phyloP scores from a whole-genome alignment of 176 grass and related monocot genomes.

The Zoysia japonica region DNA sequence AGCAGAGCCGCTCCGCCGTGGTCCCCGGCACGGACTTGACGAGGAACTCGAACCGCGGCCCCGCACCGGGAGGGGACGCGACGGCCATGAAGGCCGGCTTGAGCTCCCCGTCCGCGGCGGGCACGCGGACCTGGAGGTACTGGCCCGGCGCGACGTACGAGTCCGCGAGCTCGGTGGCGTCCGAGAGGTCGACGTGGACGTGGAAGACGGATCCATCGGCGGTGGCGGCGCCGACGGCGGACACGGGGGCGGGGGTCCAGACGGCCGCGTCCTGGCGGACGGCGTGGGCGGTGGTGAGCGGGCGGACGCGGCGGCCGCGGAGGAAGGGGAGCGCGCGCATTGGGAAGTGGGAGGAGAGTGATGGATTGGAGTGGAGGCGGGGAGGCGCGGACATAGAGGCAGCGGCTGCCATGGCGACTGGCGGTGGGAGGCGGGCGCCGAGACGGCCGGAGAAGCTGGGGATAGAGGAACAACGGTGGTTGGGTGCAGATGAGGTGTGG shows the following conservation, averaged over 20 bases:
- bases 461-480: not conserved
- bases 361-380: not conserved
- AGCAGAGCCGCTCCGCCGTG: conserved; percentile 60
- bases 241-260: conserved; percentile 58
- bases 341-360: conserved; percentile 11
- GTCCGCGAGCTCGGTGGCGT: conserved; percentile 45
- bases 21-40: conserved; percentile 73
- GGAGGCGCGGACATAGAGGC: conserved; percentile 31
- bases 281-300: conserved; percentile 48
- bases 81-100: conserved; percentile 77
- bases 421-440: not conserved
- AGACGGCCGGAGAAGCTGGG: not conserved
- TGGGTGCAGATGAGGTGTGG: too few relatives aligned
- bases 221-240: conserved; percentile 51
- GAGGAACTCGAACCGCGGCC: conserved; percentile 57
- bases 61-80: conserved; percentile 55
- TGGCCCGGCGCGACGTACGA: conserved; percentile 57
- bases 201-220: conserved; percentile 64
- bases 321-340: conserved; percentile 49
- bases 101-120: conserved; percentile 32
- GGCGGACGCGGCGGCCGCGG: conserved; percentile 44
- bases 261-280: conserved; percentile 48
- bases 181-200: conserved; percentile 65
- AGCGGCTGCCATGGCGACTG: conserved; percentile 30
- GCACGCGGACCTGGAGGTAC: conserved; percentile 74